Conservation (phyloP, 2,329 filamentous ascomycete genomes). For the Penicillium capsulatum region DNA sequence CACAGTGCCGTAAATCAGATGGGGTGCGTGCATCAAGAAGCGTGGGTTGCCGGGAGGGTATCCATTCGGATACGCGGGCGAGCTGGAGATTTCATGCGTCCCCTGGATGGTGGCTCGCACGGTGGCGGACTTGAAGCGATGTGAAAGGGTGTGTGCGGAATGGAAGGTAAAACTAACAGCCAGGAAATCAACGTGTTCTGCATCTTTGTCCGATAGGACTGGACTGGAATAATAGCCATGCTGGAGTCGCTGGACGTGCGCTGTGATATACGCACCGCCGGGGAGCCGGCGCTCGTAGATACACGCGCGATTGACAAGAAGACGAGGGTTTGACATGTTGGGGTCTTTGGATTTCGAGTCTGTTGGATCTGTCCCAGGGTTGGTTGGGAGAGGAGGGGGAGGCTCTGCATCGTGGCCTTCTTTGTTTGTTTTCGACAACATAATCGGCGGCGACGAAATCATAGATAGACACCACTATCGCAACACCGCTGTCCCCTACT, state of each 20-base stretch:
- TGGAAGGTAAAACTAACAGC: conserved; percentile 51
- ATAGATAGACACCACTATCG: conserved; percentile 4
- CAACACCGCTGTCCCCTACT: conserved; percentile 9
- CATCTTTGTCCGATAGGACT: conserved; percentile 41
- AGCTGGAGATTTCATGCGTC: conserved; percentile 2
- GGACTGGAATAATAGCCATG: conserved; percentile 46
- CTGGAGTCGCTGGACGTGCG: conserved; percentile 49
- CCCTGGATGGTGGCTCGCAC: conserved; percentile 37
- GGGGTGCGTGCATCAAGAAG: conserved; percentile 50
- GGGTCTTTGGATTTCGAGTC: conserved; percentile 25
- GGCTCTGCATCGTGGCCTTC: not conserved
- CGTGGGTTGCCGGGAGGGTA: conserved; percentile 32
- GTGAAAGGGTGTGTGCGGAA: conserved; percentile 38
- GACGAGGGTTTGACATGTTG: conserved; percentile 37
- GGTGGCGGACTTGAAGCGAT: conserved; percentile 48
- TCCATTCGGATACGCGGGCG: conserved; percentile 3
- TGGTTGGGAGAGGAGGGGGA: conserved; percentile 3
- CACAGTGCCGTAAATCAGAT: conserved; percentile 47
- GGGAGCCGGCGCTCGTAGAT: conserved; percentile 49
- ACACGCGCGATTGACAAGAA: conserved; percentile 40
- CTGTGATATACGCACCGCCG: conserved; percentile 48
- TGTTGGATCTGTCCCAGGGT: conserved; percentile 3
- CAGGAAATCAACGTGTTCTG: conserved; percentile 47
- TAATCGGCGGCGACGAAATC: conserved; percentile 10
- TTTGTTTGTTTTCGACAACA: conserved; percentile 1